Percentiles rank a stretch among this genome's conserved stretches.
phyloP scores from a whole-genome alignment of 805 yeast genomes.

The Alloascoidea hylecoeti region DNA sequence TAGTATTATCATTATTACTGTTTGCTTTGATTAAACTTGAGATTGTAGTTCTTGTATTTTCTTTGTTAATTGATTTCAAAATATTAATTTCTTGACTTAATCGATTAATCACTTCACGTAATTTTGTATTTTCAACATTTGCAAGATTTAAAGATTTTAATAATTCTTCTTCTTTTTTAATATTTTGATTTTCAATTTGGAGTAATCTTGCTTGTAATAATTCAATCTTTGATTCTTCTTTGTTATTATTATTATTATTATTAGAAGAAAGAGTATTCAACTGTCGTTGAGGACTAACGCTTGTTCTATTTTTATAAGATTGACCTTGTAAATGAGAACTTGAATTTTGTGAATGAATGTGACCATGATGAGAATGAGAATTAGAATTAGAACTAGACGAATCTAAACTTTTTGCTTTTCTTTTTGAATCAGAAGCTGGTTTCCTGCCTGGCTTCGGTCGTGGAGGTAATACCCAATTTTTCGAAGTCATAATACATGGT shows the following conservation, averaged over 20 bases:
- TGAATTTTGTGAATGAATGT: neutral
- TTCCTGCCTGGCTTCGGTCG: conserved; percentile 3
- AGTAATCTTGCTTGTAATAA: neutral
- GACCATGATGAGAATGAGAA: neutral
- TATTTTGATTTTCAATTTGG: neutral
- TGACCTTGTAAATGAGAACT: neutral
- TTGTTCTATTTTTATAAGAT: too few species aligned
- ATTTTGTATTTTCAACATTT: neutral
- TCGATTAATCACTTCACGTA: neutral
- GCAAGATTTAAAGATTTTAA: neutral
- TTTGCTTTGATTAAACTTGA: too few species aligned
- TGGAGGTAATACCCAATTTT: conserved; percentile 3
- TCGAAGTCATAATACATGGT: conserved; percentile 1
- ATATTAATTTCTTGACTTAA: neutral
- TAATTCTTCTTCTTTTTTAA: neutral
- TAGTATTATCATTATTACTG: too few species aligned
- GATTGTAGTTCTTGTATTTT: too few species aligned
- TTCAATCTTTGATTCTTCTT: neutral
- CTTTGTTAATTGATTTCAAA: too few species aligned
- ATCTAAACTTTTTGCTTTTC: neutral
- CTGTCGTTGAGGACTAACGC: neutral
- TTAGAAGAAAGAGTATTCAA: neutral
- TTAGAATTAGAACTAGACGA: neutral
- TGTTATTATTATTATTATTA: neutral
- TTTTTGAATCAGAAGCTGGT: conserved; percentile 1